Conservation (phyloP, 2,329 filamentous ascomycete species). For the Botryotinia calthae region DNA sequence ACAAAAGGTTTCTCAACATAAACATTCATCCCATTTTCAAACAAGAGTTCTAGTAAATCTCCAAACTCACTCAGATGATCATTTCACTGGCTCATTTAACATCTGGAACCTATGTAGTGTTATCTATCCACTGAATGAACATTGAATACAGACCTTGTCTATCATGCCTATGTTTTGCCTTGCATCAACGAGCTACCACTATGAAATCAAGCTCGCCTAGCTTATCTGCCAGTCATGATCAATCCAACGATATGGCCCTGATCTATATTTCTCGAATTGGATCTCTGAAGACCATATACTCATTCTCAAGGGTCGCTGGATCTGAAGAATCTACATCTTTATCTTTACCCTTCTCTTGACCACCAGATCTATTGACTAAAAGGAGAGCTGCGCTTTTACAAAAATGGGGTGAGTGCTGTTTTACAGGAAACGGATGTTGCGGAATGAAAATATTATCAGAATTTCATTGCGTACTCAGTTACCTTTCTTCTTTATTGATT, state of each 20-base stretch:
- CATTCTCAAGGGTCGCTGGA: not conserved
- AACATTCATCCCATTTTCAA: not conserved
- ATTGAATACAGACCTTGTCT: not conserved
- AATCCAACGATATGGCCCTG: not conserved
- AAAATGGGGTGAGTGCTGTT: not conserved
- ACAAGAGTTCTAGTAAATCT: constrained; percentile 1
- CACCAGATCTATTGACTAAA: not conserved
- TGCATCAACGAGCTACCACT: not conserved
- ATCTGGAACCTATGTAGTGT: constrained; percentile 3
- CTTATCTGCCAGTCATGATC: not conserved
- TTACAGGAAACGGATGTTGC: not conserved
- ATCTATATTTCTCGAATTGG: not conserved
- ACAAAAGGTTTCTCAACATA: not conserved
- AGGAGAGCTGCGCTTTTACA: not conserved
- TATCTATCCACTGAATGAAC: constrained; percentile 5
- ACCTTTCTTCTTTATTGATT: not conserved
- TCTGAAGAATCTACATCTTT: not conserved
- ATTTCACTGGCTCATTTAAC: not conserved
- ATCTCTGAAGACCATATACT: not conserved
- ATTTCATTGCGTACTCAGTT: not conserved
- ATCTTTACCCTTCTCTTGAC: not conserved
- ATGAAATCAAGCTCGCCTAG: constrained; percentile 1
- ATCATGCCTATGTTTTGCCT: not conserved
- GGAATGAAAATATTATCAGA: not conserved
- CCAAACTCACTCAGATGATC: not conserved